These are phyloP conservation scores for Naganishia randhawae DNA, from an alignment of 768 basidiomycete genomes.

Conservation along the genomic window DNA sequence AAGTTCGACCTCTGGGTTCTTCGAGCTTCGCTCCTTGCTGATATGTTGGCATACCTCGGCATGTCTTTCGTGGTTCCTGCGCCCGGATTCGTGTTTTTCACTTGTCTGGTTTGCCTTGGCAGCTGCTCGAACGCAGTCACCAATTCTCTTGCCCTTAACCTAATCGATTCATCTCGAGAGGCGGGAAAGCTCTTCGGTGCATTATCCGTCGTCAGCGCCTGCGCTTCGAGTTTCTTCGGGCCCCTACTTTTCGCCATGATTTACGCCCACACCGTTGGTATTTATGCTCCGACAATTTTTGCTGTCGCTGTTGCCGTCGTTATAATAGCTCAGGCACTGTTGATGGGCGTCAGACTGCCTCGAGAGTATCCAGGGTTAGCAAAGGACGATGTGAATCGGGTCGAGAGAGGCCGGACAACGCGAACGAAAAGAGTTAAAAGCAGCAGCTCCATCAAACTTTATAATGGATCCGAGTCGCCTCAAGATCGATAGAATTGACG, in stretches of 20 bases:
- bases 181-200: constrained; percentile 75
- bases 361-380: constrained; percentile 10
- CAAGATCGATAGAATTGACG: not conserved
- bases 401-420: constrained; percentile 41
- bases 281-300: constrained; percentile 68
- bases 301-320: constrained; percentile 55
- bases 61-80: constrained; percentile 58
- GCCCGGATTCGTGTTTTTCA: constrained; percentile 57
- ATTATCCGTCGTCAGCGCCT: constrained; percentile 67
- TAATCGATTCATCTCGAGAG: constrained; percentile 56
- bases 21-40: constrained; percentile 61
- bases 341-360: constrained; percentile 34
- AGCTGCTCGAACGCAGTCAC: constrained; percentile 64
- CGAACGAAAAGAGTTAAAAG: constrained; percentile 39
- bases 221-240: constrained; percentile 64
- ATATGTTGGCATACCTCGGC: constrained; percentile 57
- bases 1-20: constrained; percentile 69
- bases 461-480: not conserved
- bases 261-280: constrained; percentile 67
- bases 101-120: constrained; percentile 60
- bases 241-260: constrained; percentile 70
- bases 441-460: constrained; percentile 12
- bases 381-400: constrained; percentile 16
- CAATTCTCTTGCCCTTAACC: constrained; percentile 67
- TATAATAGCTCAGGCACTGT: constrained; percentile 31